Evolutionary conservation across 2,329 filamentous ascomycete species (phyloP), one percentile per base, ranked within the genome.

Genomic region (Fusarium sp.): DNA sequence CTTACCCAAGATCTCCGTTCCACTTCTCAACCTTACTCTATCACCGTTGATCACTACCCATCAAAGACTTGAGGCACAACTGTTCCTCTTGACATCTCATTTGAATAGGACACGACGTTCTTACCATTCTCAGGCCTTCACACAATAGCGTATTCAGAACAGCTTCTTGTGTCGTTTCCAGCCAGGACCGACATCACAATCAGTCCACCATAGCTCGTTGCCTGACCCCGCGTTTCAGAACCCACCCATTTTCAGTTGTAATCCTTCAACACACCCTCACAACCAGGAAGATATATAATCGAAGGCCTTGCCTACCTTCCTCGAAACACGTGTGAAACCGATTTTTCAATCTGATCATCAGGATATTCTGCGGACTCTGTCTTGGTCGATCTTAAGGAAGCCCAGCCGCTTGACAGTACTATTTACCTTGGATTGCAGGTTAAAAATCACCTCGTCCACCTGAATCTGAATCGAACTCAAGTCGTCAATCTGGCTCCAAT

Each of bases 201-300:
- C 57, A 56, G 42, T 70, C 55, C 53, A 68, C 43, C 14, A 53
- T 17, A 57, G 13, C 42, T 57, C 49, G 53, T 26, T 59, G 22
- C 50, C 48, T 44, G 53, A 69, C 67, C 67, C 67, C 63, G 67
- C 67, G 63, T 68, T 69, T 71, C 50, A 56, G 40, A 69, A 63
- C 42, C 57, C 62, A 68, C 57, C 14, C 34, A 24, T 49, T 56
- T 22, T 42, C 52, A 52, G 34, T 49, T 54, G 24, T 54, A 33
- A 26, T 40, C 38, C 40, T 51, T 40, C 42, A 49, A 44, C 26
- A 31, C 17, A 22, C 22, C 26, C 56, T 42, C 17, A 20, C 34
- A 26, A 18, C 40, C 48, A 44, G 43, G n/a, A 60, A 24, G 18
- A 52, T 34, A 59, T 7, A 33, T 34, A n/a, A 22, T 46, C 40